Percentiles rank a stretch among this genome's conserved stretches.
Evolutionary conservation across 345 rosid species (phyloP).

Genomic region (Sonneratia alba): DNA sequence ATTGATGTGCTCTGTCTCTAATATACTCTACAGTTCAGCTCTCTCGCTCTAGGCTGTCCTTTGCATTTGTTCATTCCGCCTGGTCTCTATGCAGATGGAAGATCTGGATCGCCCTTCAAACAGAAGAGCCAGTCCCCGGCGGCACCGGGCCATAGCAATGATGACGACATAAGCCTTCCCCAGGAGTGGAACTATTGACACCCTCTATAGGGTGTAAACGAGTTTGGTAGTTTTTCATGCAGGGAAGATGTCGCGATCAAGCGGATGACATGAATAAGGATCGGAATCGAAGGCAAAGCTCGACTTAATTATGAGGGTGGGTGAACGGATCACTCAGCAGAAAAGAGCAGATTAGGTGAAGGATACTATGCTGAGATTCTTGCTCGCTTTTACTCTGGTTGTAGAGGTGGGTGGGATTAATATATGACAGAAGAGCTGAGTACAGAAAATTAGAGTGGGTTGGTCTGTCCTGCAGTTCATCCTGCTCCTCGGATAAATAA

Average conservation of each 20-base stretch:
- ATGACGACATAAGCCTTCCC: slow-evolving; percentile 48
- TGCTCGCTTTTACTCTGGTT: background rate
- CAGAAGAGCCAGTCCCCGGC: slow-evolving; percentile 24
- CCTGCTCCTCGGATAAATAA: background rate
- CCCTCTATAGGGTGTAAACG: no score
- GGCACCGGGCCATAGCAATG: slow-evolving; percentile 25
- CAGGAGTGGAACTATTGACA: slow-evolving; percentile 74
- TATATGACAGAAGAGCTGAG: background rate
- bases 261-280: background rate
- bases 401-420: background rate
- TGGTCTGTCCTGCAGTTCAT: background rate
- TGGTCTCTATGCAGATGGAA: slow-evolving; percentile 19
- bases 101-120: slow-evolving; percentile 21
- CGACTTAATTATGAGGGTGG: background rate
- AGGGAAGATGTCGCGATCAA: no score
- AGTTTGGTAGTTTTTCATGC: no score
- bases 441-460: background rate
- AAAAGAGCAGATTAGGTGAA: no score
- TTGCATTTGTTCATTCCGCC: background rate
- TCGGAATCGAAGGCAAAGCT: background rate
- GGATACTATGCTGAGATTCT: background rate
- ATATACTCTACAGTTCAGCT: background rate
- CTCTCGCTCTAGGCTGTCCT: background rate
- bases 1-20: no score
- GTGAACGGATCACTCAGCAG: no score